Conservation (phyloP, 2,329 filamentous ascomycete species). For the Byssochlamys sp. region DNA sequence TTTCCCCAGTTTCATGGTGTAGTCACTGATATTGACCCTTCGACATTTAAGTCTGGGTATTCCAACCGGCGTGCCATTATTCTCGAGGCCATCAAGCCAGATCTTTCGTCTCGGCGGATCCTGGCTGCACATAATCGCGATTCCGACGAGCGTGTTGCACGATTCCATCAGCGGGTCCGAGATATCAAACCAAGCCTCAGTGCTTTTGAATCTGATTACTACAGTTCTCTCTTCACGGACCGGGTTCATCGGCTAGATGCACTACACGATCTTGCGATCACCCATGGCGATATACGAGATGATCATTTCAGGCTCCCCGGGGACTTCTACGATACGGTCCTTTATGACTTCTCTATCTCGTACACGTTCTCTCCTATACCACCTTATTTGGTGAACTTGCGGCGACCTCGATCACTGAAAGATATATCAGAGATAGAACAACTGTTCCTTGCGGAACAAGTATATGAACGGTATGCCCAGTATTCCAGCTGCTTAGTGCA, state of each 20-base stretch:
- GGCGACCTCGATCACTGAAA: neutral
- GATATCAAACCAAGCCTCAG: neutral
- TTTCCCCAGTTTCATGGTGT: neutral
- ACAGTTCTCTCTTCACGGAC: constrained; percentile 6
- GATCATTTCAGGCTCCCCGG: constrained; percentile 8
- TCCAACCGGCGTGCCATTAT: neutral
- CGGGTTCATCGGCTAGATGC: constrained; percentile 6
- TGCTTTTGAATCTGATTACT: constrained; percentile 7
- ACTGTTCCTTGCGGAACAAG: neutral
- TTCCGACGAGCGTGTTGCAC: neutral
- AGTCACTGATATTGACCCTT: neutral
- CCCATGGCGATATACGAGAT: constrained; percentile 8
- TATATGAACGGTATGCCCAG: neutral
- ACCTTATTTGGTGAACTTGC: neutral
- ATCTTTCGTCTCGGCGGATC: neutral
- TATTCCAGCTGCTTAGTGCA: neutral
- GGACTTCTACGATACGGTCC: constrained; percentile 10
- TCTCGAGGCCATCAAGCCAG: neutral
- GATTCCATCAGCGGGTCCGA: neutral
- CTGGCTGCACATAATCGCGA: neutral
- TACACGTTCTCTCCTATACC: constrained; percentile 3
- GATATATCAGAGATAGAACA: neutral
- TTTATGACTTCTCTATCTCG: constrained; percentile 9
- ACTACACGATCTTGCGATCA: constrained; percentile 8
- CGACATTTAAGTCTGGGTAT: neutral